A percentile compares a stretch with the other conserved stretches of the same genome.
Conservation (phyloP, 176 grass and related monocot species). For the Typha latifolia region DNA sequence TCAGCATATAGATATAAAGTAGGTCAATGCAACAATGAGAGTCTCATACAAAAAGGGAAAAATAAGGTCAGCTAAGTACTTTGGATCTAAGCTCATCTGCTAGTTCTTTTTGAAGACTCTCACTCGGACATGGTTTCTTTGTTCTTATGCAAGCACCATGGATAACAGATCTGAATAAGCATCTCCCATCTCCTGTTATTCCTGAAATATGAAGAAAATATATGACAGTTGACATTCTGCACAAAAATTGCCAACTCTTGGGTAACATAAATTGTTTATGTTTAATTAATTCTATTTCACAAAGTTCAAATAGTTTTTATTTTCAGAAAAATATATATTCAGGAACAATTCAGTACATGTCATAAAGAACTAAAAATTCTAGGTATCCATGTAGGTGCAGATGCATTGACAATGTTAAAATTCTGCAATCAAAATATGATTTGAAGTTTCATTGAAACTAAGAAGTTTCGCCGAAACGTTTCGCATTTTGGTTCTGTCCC, state of each 20-base stretch:
- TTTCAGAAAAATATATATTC: too few relatives aligned
- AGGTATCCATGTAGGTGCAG: too few relatives aligned
- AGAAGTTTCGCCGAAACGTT: too few relatives aligned
- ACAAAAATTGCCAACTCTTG: background rate
- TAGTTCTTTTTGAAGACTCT: slow-evolving; percentile 71
- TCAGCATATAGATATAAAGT: background rate
- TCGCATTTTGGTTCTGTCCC: too few relatives aligned
- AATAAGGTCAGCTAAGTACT: slow-evolving; percentile 19
- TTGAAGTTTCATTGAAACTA: too few relatives aligned
- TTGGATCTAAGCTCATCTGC: slow-evolving; percentile 89
- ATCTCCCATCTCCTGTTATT: slow-evolving; percentile 87
- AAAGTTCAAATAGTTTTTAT: too few relatives aligned
- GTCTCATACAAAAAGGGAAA: background rate
- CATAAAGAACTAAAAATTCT: too few relatives aligned
- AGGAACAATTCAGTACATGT: too few relatives aligned
- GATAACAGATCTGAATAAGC: slow-evolving; percentile 76
- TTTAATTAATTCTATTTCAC: background rate
- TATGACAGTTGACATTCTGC: background rate
- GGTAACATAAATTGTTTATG: slow-evolving; percentile 2
- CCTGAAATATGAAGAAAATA: slow-evolving; percentile 42
- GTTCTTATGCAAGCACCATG: slow-evolving; percentile 56
- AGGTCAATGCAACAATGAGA: background rate
- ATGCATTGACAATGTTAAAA: too few relatives aligned
- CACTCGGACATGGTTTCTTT: slow-evolving; percentile 61
- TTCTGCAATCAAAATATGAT: too few relatives aligned